Evolutionary conservation across 2,329 filamentous ascomycete species (phyloP), one percentile per base, ranked within the genome.

Genomic region (Orbilia quercus): DNA sequence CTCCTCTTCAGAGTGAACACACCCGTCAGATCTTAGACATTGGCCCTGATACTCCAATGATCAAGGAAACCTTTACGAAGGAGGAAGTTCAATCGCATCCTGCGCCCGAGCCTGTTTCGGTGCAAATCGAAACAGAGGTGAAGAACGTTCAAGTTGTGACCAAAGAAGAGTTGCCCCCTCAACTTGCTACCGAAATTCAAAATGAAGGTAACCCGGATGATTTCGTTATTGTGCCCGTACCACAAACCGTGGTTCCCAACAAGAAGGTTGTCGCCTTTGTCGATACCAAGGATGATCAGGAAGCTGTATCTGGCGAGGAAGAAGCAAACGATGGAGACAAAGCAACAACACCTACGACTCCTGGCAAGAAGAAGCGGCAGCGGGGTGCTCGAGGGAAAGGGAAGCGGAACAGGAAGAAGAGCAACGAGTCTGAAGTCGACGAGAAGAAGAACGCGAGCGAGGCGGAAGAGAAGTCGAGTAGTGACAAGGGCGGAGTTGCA

Each of bases 401-500:
- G 38, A 76, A 75, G 5, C 62, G 67, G 22, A 40, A 38, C 23
- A 75, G 76, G 66, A 79, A 78, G 64, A 78, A 78, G 74, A 54
- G 57, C 47, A 66, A 42, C 18, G 67, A 72, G 5, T 16, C 20
- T 7, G 67, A 72, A 5, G 47, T 7, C 1, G 67, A 72, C 76
- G 80, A 82, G 75, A 79, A 79, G 55, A 72, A 80, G 57, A 67
- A 76, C 75, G 36, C 34, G 22, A 51, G 77, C 75, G 51, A 75
- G 66, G 14, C 76, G 70, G 72, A 77, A 76, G 58, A 67, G 45
- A 18, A 76, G 77, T 44, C 65, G 51, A 31, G 73, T 55, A 57
- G 69, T 63, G 45, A 72, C 75, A 66, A 73, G 76, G 54, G 81
- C 80, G 14, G 81, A 80, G 57, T 48, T 2, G 69, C 79, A 80